phyloP scores from a whole-genome alignment of 441 rosid genomes.

The Gossypium aridum region DNA sequence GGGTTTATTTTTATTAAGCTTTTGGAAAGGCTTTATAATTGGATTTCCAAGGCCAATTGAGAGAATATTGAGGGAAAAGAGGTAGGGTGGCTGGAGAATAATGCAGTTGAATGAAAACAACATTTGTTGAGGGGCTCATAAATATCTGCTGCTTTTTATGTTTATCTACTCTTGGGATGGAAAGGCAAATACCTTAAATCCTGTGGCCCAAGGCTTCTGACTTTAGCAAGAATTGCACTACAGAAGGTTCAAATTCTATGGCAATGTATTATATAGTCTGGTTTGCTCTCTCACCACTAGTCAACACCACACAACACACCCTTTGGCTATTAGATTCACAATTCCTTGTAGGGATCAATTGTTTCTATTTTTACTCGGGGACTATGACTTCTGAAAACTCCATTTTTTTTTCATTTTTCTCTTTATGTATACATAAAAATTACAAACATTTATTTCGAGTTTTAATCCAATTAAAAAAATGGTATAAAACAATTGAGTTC shows the following conservation, averaged over 20 bases:
- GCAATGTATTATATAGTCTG: conserved; percentile 28
- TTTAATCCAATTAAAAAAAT: neutral
- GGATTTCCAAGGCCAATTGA: conserved; percentile 14
- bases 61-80: conserved; percentile 15
- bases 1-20: neutral
- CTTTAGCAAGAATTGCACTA: conserved; percentile 35
- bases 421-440: neutral
- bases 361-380: conserved; percentile 24
- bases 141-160: conserved; percentile 50
- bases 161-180: conserved; percentile 41
- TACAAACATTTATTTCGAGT: neutral
- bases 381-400: conserved; percentile 20
- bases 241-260: conserved; percentile 51
- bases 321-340: conserved; percentile 15
- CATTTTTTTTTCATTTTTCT: neutral
- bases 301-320: conserved; percentile 7
- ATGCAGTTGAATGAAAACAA: conserved; percentile 68
- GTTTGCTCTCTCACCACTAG: conserved; percentile 23
- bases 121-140: conserved; percentile 44
- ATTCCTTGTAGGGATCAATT: conserved; percentile 17
- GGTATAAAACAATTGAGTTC: neutral
- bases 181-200: conserved; percentile 51
- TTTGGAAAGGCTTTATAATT: conserved; percentile 20
- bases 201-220: conserved; percentile 47
- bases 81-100: conserved; percentile 58